A percentile compares a stretch with the other conserved stretches of the same genome.
Conservation (phyloP, 2,329 filamentous ascomycete species). For the Xylariaceae sp. region DNA sequence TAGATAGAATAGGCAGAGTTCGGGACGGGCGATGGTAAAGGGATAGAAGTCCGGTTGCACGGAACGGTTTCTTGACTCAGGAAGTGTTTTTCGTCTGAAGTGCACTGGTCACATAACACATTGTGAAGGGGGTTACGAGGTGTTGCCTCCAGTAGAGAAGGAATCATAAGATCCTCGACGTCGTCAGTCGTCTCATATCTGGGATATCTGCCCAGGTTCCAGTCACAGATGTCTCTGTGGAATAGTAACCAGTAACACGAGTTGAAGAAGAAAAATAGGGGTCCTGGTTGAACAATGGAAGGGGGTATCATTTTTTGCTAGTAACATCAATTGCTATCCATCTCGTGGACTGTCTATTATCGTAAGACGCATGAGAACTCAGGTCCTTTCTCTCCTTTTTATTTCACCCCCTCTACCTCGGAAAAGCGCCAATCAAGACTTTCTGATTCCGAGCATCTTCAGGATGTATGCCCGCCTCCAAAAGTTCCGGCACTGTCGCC, state of each 20-base stretch:
- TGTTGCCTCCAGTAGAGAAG: not conserved
- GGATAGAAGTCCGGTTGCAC: not conserved
- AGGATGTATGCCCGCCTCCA: slow-evolving; percentile 14
- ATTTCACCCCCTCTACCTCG: slow-evolving; percentile 3
- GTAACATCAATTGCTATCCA: not conserved
- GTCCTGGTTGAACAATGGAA: not conserved
- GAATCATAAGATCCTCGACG: not conserved
- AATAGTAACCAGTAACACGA: not conserved
- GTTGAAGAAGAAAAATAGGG: not conserved
- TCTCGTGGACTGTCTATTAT: not conserved
- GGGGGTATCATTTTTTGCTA: not conserved
- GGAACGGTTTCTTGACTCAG: not conserved
- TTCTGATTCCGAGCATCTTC: slow-evolving; percentile 21
- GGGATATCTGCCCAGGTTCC: not conserved
- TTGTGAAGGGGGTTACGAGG: no score
- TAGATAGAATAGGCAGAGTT: no score
- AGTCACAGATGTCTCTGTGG: not conserved
- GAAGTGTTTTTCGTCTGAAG: not conserved
- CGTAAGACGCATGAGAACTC: not conserved
- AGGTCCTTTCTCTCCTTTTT: not conserved
- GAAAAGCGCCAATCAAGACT: slow-evolving; percentile 17
- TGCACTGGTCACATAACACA: not conserved
- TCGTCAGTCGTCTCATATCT: not conserved
- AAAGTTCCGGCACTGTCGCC: slow-evolving; percentile 14
- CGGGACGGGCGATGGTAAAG: not conserved